Evolutionary conservation across 805 yeast species (phyloP), one percentile per base, ranked within the genome.

Genomic region (Millerago galiae): DNA sequence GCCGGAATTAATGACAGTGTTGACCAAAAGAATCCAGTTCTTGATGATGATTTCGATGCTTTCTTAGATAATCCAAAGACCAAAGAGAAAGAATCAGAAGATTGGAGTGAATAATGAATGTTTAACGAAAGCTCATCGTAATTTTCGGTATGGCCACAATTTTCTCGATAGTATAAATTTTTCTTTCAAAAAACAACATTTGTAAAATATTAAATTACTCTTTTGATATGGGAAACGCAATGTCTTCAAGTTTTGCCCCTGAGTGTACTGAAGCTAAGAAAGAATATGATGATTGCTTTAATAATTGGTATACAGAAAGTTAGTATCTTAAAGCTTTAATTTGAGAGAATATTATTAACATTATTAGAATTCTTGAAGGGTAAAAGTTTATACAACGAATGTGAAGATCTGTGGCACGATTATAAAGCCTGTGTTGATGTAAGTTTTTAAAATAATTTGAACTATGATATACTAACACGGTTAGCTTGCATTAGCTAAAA

Each of bases 231-330:
- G 89, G 89, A 39, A 80, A 79, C 63, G 61, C 70, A 41, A 76
- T 84, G 84, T 82, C 90, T 14, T 72, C 95, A 7, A 88, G 96
- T 47, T 85, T 93, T 71, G 98, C 99, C 30, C 96, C 97, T 21
- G 98, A 93, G 66, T 93, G 99, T 65, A 87, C 95, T 17, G 84
- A 79, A 29, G 75, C 83, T 44, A 93, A 93, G 64, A 78, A 79
- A 53, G 77, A 79, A 55, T 93, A 93, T 58, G 98, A 93, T 59
- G 83, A 81, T 56, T 93, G 99, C 62, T 93, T 93, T 68, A 90
- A 89, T 64, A 75, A 75, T 51, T 90, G 99, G 99, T 93, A 93
- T 61, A 81, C 93, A 5, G 97, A 93, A 53, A 84, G 76, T 71
- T 49, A 38, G 75, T 66, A 14, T n/a, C 5, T n/a, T 31, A 31